phyloP scores from a whole-genome alignment of 805 yeast species.

The Ogataea pini region DNA sequence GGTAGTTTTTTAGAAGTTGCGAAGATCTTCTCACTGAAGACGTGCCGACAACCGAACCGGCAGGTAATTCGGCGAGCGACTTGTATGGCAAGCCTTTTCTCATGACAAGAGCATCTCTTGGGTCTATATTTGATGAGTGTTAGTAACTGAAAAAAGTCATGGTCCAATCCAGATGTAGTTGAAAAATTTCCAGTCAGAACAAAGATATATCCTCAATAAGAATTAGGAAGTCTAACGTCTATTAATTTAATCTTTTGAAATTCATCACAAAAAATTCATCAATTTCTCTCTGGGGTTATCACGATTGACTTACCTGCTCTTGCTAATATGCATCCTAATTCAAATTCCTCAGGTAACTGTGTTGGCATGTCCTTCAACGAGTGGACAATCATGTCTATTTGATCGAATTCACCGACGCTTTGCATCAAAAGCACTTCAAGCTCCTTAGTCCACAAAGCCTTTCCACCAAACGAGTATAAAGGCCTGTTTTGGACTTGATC shows the following conservation, averaged over 20 bases:
- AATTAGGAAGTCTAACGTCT: constrained; percentile 43
- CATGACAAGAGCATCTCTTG: constrained; percentile 90
- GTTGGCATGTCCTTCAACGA: constrained; percentile 94
- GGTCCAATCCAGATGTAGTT: background rate
- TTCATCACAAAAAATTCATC: constrained; percentile 28
- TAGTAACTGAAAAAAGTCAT: constrained; percentile 1
- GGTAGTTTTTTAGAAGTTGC: constrained; percentile 77
- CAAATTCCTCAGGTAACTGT: constrained; percentile 82
- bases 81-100: constrained; percentile 61
- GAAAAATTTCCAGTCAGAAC: constrained; percentile 13
- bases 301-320: constrained; percentile 53
- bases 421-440: constrained; percentile 76
- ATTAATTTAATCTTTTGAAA: constrained; percentile 23
- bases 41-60: constrained; percentile 87
- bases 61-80: constrained; percentile 72
- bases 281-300: background rate
- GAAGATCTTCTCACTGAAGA: constrained; percentile 93
- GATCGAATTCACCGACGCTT: constrained; percentile 59
- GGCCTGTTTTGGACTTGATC: constrained; percentile 86
- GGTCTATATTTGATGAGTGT: constrained; percentile 52
- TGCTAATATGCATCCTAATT: constrained; percentile 79
- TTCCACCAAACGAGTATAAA: constrained; percentile 92
- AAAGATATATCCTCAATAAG: constrained; percentile 32
- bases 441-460: constrained; percentile 95
- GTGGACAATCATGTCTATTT: constrained; percentile 88